phyloP scores from a whole-genome alignment of 1,284 basidiomycete species.

The Cystobasidium sp. region DNA sequence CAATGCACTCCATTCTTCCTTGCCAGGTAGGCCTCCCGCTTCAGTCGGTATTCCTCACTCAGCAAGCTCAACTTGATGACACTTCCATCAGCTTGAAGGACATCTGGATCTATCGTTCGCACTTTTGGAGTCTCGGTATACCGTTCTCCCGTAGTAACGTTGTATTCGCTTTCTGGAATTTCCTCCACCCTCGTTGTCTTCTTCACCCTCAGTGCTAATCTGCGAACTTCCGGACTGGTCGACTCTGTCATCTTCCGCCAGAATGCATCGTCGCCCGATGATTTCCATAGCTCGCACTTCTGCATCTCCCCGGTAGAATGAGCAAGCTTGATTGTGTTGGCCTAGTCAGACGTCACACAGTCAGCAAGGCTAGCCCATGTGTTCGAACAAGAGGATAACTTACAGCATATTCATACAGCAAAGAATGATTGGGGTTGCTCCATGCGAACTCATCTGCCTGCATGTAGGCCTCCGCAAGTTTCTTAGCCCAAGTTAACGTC shows the following conservation, averaged over 20 bases:
- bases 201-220: conserved; percentile 23
- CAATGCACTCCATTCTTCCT: conserved; percentile 17
- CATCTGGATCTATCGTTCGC: conserved; percentile 46
- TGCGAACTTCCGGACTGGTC: conserved; percentile 9
- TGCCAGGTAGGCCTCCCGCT: conserved; percentile 23
- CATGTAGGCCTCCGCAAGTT: conserved; percentile 42
- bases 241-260: conserved; percentile 37
- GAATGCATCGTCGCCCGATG: conserved; percentile 36
- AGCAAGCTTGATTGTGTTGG: conserved; percentile 36
- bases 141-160: neutral
- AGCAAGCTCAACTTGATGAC: conserved; percentile 30
- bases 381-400: neutral
- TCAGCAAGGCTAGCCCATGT: neutral
- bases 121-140: conserved; percentile 30
- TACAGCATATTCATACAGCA: conserved; percentile 42
- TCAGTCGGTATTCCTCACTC: conserved; percentile 22
- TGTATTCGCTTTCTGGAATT: conserved; percentile 18
- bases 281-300: conserved; percentile 40
- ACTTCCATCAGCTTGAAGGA: conserved; percentile 27
- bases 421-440: conserved; percentile 38
- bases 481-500: conserved; percentile 20
- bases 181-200: conserved; percentile 20
- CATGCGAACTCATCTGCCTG: conserved; percentile 39
- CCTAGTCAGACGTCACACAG: neutral
- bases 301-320: conserved; percentile 22